Evolutionary conservation across 75 land plant genomes (phyloP).

Genomic region (Sequoiadendron giganteum): DNA sequence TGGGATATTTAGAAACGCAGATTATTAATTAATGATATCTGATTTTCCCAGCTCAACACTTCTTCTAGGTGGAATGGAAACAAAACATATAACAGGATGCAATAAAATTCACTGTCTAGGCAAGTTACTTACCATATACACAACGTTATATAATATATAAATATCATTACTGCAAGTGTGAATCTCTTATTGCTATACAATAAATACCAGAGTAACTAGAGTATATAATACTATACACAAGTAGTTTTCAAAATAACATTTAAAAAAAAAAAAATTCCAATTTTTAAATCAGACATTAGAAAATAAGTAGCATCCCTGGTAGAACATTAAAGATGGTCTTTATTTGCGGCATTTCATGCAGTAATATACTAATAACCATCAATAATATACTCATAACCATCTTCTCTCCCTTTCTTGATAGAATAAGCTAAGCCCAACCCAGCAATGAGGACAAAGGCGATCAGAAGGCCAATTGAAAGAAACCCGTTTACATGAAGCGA

Average conservation of each 20-base stretch:
- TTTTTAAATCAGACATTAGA: background rate
- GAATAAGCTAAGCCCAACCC: background rate
- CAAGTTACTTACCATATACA: no score
- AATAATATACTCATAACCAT: background rate
- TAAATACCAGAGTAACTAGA: background rate
- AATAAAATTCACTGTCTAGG: no score
- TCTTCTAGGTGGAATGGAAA: no score
- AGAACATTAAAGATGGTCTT: background rate
- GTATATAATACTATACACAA: background rate
- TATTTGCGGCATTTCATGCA: background rate
- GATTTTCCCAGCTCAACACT: no score
- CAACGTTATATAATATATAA: background rate
- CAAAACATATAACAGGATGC: no score
- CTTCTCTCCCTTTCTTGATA: constrained; percentile 3
- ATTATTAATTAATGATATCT: no score
- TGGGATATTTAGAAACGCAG: no score
- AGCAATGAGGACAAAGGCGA: background rate
- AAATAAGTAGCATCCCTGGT: background rate
- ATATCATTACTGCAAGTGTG: no score
- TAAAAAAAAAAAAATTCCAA: background rate
- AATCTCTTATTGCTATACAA: no score
- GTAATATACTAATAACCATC: background rate
- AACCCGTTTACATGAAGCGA: background rate
- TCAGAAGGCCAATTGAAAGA: background rate
- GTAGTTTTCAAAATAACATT: background rate